Conservation (phyloP, 2,329 filamentous ascomycete species). For the Chaetothyriales sp. region DNA sequence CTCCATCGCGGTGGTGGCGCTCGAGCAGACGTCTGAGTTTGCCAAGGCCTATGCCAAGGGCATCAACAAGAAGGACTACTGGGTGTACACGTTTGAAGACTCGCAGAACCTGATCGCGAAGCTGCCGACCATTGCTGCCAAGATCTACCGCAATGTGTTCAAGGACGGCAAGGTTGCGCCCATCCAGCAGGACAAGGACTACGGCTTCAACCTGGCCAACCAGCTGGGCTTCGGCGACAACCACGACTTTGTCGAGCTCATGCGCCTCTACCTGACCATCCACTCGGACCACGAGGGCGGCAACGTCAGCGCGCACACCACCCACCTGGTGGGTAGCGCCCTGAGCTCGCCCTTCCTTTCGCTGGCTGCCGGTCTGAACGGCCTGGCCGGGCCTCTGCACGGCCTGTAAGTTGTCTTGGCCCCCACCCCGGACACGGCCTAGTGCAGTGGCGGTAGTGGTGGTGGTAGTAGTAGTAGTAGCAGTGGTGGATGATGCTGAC, state of each 20-base stretch:
- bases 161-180: slow-evolving; percentile 97
- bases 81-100: slow-evolving; percentile 98
- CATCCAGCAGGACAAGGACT: slow-evolving; percentile 98
- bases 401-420: slow-evolving; percentile 48
- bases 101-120: slow-evolving; percentile 99
- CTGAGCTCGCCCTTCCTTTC: slow-evolving; percentile 97
- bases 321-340: slow-evolving; percentile 90
- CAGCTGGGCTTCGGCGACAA: slow-evolving; percentile 94
- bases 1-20: slow-evolving; percentile 90
- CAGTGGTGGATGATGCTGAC: too few species aligned
- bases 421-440: neutral
- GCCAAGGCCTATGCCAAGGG: slow-evolving; percentile 98
- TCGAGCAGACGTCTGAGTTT: slow-evolving; percentile 96
- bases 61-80: slow-evolving; percentile 99
- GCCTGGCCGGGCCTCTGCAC: slow-evolving; percentile 95
- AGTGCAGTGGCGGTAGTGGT: slow-evolving; percentile 18
- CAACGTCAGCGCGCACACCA: slow-evolving; percentile 97
- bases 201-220: slow-evolving; percentile 98
- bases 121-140: slow-evolving; percentile 91
- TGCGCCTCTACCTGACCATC: slow-evolving; percentile 98
- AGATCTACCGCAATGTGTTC: slow-evolving; percentile 99
- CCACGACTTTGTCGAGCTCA: slow-evolving; percentile 92
- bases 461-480: too few species aligned
- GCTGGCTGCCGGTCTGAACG: slow-evolving; percentile 89
- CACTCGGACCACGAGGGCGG: slow-evolving; percentile 99